These are phyloP conservation scores for Nakazawaea wickerhamii DNA, from an alignment of 805 yeast genomes.

Conservation along the genomic window DNA sequence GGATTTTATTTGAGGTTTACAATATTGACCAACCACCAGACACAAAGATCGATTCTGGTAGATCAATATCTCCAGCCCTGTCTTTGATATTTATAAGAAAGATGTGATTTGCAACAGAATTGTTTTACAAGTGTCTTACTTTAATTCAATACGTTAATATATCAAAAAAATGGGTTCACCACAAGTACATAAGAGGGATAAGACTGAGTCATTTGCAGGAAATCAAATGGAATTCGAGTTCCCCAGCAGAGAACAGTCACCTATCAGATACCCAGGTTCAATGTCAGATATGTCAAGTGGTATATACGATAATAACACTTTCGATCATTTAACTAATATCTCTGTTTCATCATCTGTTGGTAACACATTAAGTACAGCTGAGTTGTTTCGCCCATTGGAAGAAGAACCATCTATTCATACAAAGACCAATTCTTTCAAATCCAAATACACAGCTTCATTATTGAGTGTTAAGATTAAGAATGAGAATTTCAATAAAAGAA, in stretches of 20 bases:
- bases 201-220: constrained; percentile 12
- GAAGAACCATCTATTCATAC: not conserved
- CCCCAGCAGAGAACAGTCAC: constrained; percentile 1
- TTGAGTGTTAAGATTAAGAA: constrained; percentile 1
- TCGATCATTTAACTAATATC: constrained; percentile 5
- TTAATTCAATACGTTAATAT: not conserved
- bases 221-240: constrained; percentile 12
- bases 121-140: not conserved
- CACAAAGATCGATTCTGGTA: not conserved
- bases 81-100: not conserved
- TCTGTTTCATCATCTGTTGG: constrained; percentile 5
- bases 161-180: not conserved
- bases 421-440: not conserved
- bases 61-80: constrained; percentile 9
- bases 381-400: constrained; percentile 1
- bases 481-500: not conserved
- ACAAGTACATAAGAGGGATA: constrained; percentile 8
- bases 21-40: too few relatives aligned
- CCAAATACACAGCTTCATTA: not conserved
- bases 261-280: not conserved
- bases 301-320: not conserved
- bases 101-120: not conserved
- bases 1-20: too few relatives aligned
- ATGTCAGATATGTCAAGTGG: constrained; percentile 3
- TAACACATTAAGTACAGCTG: constrained; percentile 4